Evolutionary conservation across 176 grass and related monocot genomes (phyloP), one percentile per base, ranked within the genome.

Genomic region (Puya raimondii): DNA sequence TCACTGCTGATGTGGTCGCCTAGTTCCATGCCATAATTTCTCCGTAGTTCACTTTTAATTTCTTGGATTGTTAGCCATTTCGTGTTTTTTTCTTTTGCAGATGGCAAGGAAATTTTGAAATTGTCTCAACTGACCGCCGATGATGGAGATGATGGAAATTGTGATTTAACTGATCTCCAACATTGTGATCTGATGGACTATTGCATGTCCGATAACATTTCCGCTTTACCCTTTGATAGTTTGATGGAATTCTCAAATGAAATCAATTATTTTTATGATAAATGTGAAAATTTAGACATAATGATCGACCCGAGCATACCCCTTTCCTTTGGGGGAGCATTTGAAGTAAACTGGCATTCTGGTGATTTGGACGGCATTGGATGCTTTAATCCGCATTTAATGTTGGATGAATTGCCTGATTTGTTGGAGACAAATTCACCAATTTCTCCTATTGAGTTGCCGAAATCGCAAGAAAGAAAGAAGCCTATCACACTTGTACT

Each of bases 401-500:
- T 84, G 70, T 77, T 78, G 18, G 87, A 67, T 70, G 53, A 61
- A 74, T 80, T 88, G 26, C 90, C 80, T 65, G 80, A 91, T 86
- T 88, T 99, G 71, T 78, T 89, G 76, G 84, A 91, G 65, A 78
- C 85, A n/a, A 76, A 91, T 63, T 82, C 78, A n/a, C 75, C 77
- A 16, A 61, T 61, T 10, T 18, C 10, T 22, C 56, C 56, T 23
- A 81, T 21, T 67, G 66, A 14, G 64, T 25, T 75, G 29, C 22
- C 14, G 16, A 88, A 80, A 63, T 79, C 78, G 67, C 50, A 70
- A 73, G 54, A 57, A 53, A 74, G 76, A 81, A 79, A n/a, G 67
- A 93, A 86, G 65, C 67, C 72, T 71, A 66, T 84, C 70, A 99
- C 95, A 58, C 95, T 99, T 86, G 95, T 99, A n/a, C 95, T 99